Evolutionary conservation across 352 stramenopile genomes (phyloP).

Genomic region (Phytophthora nicotianae): DNA sequence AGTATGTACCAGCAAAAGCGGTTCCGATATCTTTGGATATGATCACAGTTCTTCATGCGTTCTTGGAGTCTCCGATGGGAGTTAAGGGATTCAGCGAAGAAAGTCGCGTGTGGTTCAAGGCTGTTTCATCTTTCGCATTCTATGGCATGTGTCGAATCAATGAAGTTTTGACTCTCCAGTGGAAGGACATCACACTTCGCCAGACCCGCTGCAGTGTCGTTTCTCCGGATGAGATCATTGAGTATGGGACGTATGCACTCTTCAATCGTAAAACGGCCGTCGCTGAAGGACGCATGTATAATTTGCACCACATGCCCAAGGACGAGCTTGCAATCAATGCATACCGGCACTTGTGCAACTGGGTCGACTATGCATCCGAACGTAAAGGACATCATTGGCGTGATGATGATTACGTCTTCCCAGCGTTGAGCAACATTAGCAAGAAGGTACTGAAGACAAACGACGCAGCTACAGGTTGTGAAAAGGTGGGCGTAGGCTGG

Average conservation of each 20-base stretch:
- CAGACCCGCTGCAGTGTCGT: not conserved
- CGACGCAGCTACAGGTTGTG: not conserved
- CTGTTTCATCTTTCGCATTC: constrained; percentile 15
- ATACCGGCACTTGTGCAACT: constrained; percentile 12
- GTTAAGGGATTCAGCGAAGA: not conserved
- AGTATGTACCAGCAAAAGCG: too few relatives aligned
- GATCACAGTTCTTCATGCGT: constrained; percentile 3
- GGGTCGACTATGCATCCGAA: constrained; percentile 5
- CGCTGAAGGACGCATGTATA: constrained; percentile 5
- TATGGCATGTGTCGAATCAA: constrained; percentile 23
- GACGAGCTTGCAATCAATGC: constrained; percentile 5
- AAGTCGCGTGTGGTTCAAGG: constrained; percentile 7
- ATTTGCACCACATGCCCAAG: not conserved
- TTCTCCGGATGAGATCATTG: not conserved
- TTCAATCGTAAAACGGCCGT: constrained; percentile 8
- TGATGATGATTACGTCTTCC: constrained; percentile 15
- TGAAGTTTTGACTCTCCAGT: constrained; percentile 14
- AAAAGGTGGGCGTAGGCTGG: constrained; percentile 8
- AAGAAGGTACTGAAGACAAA: not conserved
- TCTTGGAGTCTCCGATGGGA: not conserved
- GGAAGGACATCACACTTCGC: constrained; percentile 8
- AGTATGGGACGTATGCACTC: constrained; percentile 5
- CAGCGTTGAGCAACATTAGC: not conserved
- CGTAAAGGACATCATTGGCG: constrained; percentile 1
- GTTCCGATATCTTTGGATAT: too few relatives aligned